A percentile compares a stretch with the other conserved stretches of the same genome.
phyloP scores from a whole-genome alignment of 1,139 yeast genomes.

The Geotrichum candidum region DNA sequence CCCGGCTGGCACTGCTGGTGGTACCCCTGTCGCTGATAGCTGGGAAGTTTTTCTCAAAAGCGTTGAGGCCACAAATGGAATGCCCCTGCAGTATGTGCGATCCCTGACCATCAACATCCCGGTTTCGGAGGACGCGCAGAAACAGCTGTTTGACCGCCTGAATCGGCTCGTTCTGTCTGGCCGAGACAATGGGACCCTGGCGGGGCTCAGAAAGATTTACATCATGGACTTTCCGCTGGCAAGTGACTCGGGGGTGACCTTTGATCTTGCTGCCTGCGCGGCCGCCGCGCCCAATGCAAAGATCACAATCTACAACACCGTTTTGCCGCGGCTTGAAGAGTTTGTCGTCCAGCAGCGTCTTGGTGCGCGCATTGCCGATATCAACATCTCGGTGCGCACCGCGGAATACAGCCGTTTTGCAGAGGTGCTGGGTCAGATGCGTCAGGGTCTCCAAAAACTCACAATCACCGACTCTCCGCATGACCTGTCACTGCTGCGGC shows the following conservation, averaged over 20 bases:
- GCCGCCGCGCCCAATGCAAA: background rate
- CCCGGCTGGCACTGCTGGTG: background rate
- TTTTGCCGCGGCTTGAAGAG: background rate
- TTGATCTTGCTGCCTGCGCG: background rate
- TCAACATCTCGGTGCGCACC: background rate
- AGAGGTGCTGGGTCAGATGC: background rate
- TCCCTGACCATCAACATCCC: background rate
- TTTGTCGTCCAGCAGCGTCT: background rate
- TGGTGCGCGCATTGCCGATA: background rate
- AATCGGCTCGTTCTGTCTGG: background rate
- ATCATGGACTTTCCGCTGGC: background rate
- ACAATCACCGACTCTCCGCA: conserved; percentile 1
- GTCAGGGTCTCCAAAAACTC: background rate
- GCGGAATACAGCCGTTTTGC: background rate
- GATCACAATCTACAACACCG: background rate
- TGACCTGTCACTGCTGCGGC: background rate
- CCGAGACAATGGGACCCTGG: background rate
- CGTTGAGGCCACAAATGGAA: background rate
- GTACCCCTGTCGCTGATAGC: background rate
- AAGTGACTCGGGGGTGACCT: background rate
- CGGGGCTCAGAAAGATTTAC: background rate
- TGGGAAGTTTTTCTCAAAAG: background rate
- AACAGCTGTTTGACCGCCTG: background rate
- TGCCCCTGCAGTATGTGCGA: background rate
- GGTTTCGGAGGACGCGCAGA: background rate